Evolutionary conservation across 139 green algal genomes (phyloP).

Genomic region (Yamagishiella unicocca): DNA sequence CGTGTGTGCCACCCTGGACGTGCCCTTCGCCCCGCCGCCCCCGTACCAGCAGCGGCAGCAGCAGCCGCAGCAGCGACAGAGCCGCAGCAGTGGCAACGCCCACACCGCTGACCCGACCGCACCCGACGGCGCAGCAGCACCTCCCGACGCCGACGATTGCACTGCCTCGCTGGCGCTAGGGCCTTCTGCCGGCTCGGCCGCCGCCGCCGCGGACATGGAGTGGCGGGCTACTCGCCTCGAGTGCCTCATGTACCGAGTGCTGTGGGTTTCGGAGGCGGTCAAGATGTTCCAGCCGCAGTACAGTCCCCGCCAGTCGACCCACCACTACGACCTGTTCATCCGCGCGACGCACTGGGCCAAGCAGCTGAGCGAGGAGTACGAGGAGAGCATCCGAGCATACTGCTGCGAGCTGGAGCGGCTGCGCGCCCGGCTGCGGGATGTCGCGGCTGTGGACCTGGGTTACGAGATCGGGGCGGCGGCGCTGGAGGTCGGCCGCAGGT

Average conservation of each 20-base stretch:
- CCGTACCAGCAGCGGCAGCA: neutral
- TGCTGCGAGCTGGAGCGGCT: conserved; percentile 70
- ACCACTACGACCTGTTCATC: conserved; percentile 64
- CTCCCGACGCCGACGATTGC: neutral
- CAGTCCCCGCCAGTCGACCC: conserved; percentile 35
- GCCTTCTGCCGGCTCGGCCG: neutral
- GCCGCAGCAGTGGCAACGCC: neutral
- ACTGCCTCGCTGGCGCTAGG: neutral
- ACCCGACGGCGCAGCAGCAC: neutral
- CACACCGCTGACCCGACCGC: neutral
- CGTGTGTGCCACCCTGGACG: conserved; percentile 64
- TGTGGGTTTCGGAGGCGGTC: conserved; percentile 73
- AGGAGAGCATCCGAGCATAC: conserved; percentile 62
- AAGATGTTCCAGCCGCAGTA: conserved; percentile 72
- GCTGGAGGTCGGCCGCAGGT: conserved; percentile 65
- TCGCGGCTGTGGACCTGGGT: conserved; percentile 72
- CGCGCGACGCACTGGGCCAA: conserved; percentile 69
- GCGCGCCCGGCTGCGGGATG: conserved; percentile 58
- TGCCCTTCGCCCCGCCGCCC: conserved; percentile 17
- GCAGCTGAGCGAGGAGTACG: conserved; percentile 67
- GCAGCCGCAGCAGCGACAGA: neutral
- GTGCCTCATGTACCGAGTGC: conserved; percentile 73
- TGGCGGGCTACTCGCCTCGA: conserved; percentile 68
- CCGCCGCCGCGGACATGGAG: conserved; percentile 51
- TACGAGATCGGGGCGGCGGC: conserved; percentile 65